These are phyloP conservation scores for Myriosclerotinia duriaeana DNA, from an alignment of 2,329 filamentous ascomycete species.

Conservation along the genomic window DNA sequence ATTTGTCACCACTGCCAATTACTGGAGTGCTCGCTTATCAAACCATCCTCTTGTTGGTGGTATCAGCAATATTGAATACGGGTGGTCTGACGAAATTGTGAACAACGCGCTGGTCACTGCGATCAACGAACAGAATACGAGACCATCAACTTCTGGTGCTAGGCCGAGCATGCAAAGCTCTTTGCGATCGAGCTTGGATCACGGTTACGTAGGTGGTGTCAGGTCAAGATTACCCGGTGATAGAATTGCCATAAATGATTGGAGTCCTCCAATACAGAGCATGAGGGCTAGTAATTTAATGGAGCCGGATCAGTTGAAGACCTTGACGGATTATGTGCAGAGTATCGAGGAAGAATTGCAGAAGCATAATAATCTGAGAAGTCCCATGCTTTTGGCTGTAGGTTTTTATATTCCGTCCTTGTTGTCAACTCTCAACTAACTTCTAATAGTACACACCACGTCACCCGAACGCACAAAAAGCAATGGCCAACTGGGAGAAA, in stretches of 20 bases:
- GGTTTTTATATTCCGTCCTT: slow-evolving; percentile 35
- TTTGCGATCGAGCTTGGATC: slow-evolving; percentile 58
- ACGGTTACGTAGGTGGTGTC: slow-evolving; percentile 38
- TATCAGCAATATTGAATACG: slow-evolving; percentile 95
- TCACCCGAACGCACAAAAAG: slow-evolving; percentile 74
- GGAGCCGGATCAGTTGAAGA: slow-evolving; percentile 78
- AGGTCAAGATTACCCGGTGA: slow-evolving; percentile 75
- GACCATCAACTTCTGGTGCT: slow-evolving; percentile 36
- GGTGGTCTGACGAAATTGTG: slow-evolving; percentile 86
- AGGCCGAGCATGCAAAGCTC: slow-evolving; percentile 55
- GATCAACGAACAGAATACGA: slow-evolving; percentile 49
- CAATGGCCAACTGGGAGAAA: slow-evolving; percentile 95
- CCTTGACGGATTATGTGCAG: slow-evolving; percentile 75
- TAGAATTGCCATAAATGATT: slow-evolving; percentile 78
- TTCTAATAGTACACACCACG: slow-evolving; percentile 69
- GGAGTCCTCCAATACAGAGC: slow-evolving; percentile 84
- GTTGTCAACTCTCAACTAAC: neutral
- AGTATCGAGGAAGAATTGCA: slow-evolving; percentile 83
- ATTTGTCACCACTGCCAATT: slow-evolving; percentile 92
- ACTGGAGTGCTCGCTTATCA: slow-evolving; percentile 92
- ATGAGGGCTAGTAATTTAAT: slow-evolving; percentile 78
- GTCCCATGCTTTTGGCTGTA: slow-evolving; percentile 79
- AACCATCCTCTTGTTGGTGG: slow-evolving; percentile 91
- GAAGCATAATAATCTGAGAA: slow-evolving; percentile 82
- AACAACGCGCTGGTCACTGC: slow-evolving; percentile 48